Conservation (phyloP, 2,329 filamentous ascomycete species). For the Reticulascus tulasneorum region DNA sequence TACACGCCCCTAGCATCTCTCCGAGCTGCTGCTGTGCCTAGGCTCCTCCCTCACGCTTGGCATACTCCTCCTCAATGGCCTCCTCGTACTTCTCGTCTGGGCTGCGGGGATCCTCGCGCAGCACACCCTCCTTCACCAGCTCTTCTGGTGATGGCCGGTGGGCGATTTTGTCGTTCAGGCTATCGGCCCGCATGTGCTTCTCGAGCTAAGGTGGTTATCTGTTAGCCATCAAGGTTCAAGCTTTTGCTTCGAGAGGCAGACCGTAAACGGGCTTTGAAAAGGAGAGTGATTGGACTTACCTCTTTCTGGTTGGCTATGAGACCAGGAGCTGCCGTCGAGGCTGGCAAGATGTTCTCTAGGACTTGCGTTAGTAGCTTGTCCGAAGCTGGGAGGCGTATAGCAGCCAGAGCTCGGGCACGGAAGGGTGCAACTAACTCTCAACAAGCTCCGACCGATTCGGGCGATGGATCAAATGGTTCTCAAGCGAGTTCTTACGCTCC, state of each 20-base stretch:
- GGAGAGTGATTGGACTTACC: too few species aligned
- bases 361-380: background rate
- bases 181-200: constrained; percentile 83
- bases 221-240: too few species aligned
- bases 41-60: constrained; percentile 59
- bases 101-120: constrained; percentile 64
- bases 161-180: constrained; percentile 80
- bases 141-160: constrained; percentile 72
- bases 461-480: constrained; percentile 68
- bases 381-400: background rate
- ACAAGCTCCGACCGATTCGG: constrained; percentile 74
- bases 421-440: constrained; percentile 56
- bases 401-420: background rate
- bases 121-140: constrained; percentile 73
- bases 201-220: too few species aligned
- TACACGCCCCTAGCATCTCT: too few species aligned
- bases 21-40: constrained; percentile 24
- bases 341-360: constrained; percentile 80
- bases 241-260: too few species aligned
- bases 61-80: constrained; percentile 61
- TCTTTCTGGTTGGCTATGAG: constrained; percentile 78
- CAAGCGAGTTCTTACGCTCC: constrained; percentile 63
- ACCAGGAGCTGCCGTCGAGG: constrained; percentile 71
- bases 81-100: constrained; percentile 54
- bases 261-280: too few species aligned